Evolutionary conservation across 2,329 filamentous ascomycete species (phyloP).

Genomic region (Phyllosticta capitalensis): DNA sequence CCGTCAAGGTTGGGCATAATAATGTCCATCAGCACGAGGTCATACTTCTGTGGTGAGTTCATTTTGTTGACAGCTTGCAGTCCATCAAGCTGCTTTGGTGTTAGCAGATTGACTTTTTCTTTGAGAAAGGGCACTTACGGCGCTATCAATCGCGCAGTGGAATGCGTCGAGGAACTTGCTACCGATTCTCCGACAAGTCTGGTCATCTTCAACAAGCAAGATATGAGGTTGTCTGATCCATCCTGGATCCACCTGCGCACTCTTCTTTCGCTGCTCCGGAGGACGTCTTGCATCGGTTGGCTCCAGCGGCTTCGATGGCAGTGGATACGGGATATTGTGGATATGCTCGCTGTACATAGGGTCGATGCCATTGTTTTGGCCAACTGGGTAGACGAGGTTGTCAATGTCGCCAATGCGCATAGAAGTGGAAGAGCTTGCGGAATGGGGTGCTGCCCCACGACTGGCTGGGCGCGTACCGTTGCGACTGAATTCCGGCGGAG

Average conservation of each 20-base stretch:
- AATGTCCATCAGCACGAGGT: conserved; percentile 52
- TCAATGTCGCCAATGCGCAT: conserved; percentile 51
- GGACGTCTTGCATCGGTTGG: conserved; percentile 34
- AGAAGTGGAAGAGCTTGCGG: conserved; percentile 40
- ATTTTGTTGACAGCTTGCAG: conserved; percentile 87
- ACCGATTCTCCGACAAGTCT: conserved; percentile 56
- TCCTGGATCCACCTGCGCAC: conserved; percentile 50
- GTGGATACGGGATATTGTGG: conserved; percentile 80
- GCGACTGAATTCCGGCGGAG: conserved; percentile 45
- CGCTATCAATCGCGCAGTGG: conserved; percentile 53
- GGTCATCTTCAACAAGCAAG: conserved; percentile 77
- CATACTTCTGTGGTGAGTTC: conserved; percentile 54
- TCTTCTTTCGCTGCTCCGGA: conserved; percentile 45
- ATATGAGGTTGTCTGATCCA: conserved; percentile 66
- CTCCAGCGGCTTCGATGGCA: conserved; percentile 56
- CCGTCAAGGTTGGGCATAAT: conserved; percentile 97
- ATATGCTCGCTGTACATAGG: conserved; percentile 92
- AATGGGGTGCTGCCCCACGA: conserved; percentile 33
- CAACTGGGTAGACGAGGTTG: conserved; percentile 79
- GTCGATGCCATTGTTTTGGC: conserved; percentile 83
- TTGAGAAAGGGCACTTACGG: conserved; percentile 37
- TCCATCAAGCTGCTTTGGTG: conserved; percentile 58
- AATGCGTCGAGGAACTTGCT: conserved; percentile 59
- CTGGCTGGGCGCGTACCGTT: conserved; percentile 38
- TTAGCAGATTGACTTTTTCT: conserved; percentile 19